A percentile compares a stretch with the other conserved stretches of the same genome.
phyloP scores from a whole-genome alignment of 2,329 filamentous ascomycete genomes.

The Phaeosphaeria sp. region DNA sequence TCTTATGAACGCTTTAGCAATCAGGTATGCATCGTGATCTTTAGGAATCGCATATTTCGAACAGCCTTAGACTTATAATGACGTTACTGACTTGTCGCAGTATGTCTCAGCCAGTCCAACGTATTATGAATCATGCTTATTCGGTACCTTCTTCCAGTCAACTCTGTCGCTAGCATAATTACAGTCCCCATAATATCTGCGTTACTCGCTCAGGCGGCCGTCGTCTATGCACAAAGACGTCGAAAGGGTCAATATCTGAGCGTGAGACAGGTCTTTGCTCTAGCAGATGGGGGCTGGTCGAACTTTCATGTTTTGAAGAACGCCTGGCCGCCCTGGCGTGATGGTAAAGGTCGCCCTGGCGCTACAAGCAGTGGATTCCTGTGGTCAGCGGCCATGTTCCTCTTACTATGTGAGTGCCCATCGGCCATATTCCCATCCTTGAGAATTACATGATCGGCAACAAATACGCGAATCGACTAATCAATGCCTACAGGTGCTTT shows the following conservation, averaged over 20 bases:
- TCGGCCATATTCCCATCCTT: neutral
- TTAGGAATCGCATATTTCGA: no score
- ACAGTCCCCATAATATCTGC: constrained; percentile 7
- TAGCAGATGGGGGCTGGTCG: constrained; percentile 8
- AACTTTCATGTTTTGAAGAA: constrained; percentile 1
- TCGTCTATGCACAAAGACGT: constrained; percentile 3
- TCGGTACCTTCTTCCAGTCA: no score
- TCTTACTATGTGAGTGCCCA: constrained; percentile 3
- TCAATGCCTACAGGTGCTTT: constrained; percentile 7
- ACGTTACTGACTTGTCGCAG: neutral
- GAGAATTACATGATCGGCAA: neutral
- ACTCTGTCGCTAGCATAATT: constrained; percentile 10
- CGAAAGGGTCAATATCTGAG: neutral
- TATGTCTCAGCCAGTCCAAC: neutral
- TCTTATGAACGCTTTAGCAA: neutral
- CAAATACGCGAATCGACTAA: neutral
- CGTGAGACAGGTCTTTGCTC: neutral
- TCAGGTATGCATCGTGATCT: neutral
- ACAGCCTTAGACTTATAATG: no score
- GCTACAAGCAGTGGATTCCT: constrained; percentile 4
- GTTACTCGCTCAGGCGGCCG: constrained; percentile 5
- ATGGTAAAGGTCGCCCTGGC: neutral
- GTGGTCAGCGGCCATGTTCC: constrained; percentile 5
- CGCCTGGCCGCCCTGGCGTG: constrained; percentile 8
- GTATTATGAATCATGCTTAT: neutral